Percentiles rank a stretch among this genome's conserved stretches.
Evolutionary conservation across 2,329 filamentous ascomycete species (phyloP).

Genomic region (Stagonosporopsis rhizophila): DNA sequence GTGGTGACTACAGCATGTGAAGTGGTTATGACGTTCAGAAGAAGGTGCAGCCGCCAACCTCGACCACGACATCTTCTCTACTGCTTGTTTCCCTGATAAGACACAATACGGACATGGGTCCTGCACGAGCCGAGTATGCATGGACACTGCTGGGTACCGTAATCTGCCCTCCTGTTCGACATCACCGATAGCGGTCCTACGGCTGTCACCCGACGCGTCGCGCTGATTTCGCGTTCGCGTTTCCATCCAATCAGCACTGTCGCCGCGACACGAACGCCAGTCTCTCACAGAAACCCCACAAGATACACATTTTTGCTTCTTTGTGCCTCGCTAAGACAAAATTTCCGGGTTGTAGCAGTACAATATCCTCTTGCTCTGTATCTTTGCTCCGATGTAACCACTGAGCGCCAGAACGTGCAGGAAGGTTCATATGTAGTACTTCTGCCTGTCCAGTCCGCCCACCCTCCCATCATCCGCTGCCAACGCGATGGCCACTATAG

Average conservation of each 20-base stretch:
- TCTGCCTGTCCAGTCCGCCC: conserved; percentile 28
- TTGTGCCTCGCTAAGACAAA: neutral
- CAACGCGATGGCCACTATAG: conserved; percentile 38
- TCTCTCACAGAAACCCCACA: neutral
- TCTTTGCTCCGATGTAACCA: no score
- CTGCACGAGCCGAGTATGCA: neutral
- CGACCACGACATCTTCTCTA: neutral
- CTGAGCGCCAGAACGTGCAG: no score
- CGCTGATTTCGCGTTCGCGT: conserved; percentile 2
- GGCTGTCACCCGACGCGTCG: conserved; percentile 5
- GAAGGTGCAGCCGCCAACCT: no score
- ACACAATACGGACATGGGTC: neutral
- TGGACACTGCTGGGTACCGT: neutral
- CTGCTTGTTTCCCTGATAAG: neutral
- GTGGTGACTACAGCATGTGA: neutral
- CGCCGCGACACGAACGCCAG: neutral
- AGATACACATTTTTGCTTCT: neutral
- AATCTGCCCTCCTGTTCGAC: no score
- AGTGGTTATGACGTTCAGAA: no score
- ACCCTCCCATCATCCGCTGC: conserved; percentile 29
- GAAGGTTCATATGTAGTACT: conserved; percentile 23
- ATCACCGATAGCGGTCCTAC: neutral
- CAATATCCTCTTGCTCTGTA: no score
- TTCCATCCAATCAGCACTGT: conserved; percentile 8
- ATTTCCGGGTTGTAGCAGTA: neutral